Percentiles rank a stretch among this genome's conserved stretches.
These are phyloP conservation scores for Mentha longifolia DNA, from an alignment of 257 asterid genomes.

Conservation along the genomic window DNA sequence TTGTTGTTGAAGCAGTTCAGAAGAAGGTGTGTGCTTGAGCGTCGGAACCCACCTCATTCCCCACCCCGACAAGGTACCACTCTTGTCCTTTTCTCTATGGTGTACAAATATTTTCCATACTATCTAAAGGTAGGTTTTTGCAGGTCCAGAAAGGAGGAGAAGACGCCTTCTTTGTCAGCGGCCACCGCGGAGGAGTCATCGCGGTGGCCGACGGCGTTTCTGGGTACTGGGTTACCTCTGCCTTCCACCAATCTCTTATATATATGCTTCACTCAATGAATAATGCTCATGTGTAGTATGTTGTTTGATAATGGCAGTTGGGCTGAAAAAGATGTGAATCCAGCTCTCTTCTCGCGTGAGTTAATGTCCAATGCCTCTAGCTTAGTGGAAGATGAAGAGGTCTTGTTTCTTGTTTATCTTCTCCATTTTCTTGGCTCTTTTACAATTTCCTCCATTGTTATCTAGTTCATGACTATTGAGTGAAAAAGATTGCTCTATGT, in stretches of 20 bases:
- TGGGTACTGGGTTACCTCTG: conserved; percentile 49
- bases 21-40: conserved; percentile 57
- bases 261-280: not conserved
- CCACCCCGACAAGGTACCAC: conserved; percentile 79
- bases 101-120: not conserved
- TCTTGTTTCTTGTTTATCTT: conserved; percentile 29
- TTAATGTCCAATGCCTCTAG: conserved; percentile 57
- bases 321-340: conserved; percentile 84
- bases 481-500: too few species aligned
- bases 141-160: conserved; percentile 93
- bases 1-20: conserved; percentile 39
- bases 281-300: not conserved
- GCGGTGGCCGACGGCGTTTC: conserved; percentile 97
- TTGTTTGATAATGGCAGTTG: conserved; percentile 53
- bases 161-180: conserved; percentile 82
- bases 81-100: not conserved
- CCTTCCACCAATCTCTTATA: not conserved
- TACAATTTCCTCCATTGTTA: not conserved
- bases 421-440: not conserved
- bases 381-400: conserved; percentile 75
- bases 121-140: conserved; percentile 10
- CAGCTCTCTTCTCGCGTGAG: conserved; percentile 82
- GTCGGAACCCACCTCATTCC: conserved; percentile 80
- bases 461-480: not conserved
- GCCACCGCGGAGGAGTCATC: conserved; percentile 69